Evolutionary conservation across 805 yeast species (phyloP).

Genomic region (Teunomyces kruisii): DNA sequence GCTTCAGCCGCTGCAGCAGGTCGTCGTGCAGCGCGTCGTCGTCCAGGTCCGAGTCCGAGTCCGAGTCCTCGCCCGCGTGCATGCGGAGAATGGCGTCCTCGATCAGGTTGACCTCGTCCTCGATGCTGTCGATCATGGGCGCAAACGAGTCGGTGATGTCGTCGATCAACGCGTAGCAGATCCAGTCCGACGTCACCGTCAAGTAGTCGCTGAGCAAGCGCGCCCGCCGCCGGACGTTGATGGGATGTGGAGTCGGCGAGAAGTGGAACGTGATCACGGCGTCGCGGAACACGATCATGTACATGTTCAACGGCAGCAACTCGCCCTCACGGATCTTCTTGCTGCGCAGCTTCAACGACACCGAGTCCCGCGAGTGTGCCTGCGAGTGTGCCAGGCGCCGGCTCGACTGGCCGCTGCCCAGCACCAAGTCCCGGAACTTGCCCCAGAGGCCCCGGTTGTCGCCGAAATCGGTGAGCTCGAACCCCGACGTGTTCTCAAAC

Average conservation of each 20-base stretch:
- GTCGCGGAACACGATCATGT: constrained; percentile 84
- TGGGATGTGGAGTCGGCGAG: constrained; percentile 93
- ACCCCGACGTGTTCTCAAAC: constrained; percentile 10
- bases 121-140: constrained; percentile 92
- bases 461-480: constrained; percentile 17
- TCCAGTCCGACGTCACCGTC: constrained; percentile 93
- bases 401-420: background rate
- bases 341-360: constrained; percentile 22
- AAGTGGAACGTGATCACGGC: constrained; percentile 94
- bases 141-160: constrained; percentile 97
- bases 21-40: constrained; percentile 30
- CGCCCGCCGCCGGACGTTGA: constrained; percentile 91
- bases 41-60: constrained; percentile 44
- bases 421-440: constrained; percentile 10
- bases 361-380: constrained; percentile 14
- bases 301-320: constrained; percentile 86
- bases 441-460: constrained; percentile 16
- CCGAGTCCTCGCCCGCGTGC: constrained; percentile 65
- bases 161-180: constrained; percentile 93
- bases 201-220: constrained; percentile 83
- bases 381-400: background rate
- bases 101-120: constrained; percentile 90
- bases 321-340: constrained; percentile 50
- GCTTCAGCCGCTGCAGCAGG: constrained; percentile 12
- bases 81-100: constrained; percentile 87